phyloP scores from a whole-genome alignment of 768 basidiomycete species.

The Tricholomella constricta region DNA sequence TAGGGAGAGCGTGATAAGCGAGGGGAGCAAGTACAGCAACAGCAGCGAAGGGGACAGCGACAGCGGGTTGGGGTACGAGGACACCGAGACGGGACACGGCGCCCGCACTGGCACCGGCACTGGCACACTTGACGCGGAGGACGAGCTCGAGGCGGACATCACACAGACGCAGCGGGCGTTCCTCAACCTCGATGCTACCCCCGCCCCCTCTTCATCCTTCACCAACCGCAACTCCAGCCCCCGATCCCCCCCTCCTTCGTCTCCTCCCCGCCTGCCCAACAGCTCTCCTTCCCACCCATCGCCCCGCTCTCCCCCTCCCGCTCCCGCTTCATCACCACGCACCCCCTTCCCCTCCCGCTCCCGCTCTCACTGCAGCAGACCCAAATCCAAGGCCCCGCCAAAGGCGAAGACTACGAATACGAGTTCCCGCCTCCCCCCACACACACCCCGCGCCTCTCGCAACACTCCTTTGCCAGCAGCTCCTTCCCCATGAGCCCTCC shows the following conservation, averaged over 20 bases:
- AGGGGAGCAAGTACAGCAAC: conserved; percentile 20
- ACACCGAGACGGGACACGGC: conserved; percentile 19
- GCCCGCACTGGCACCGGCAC: background rate
- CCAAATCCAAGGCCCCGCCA: background rate
- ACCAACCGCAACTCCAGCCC: background rate
- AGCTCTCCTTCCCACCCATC: conserved; percentile 19
- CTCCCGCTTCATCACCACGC: conserved; percentile 4
- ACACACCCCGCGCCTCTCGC: conserved; percentile 3
- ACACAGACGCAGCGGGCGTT: conserved; percentile 7
- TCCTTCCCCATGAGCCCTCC: background rate
- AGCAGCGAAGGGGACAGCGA: conserved; percentile 14
- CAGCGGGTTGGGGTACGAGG: conserved; percentile 18
- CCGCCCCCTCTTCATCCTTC: background rate
- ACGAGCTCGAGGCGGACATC: conserved; percentile 13
- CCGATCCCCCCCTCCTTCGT: background rate
- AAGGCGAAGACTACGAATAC: conserved; percentile 1
- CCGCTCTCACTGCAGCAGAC: background rate
- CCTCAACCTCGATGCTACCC: background rate
- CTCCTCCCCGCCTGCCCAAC: background rate
- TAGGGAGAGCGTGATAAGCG: conserved; percentile 25
- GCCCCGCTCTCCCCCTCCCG: conserved; percentile 25
- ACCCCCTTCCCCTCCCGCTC: background rate
- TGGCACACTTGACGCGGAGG: too few relatives aligned
- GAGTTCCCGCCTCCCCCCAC: conserved; percentile 16
- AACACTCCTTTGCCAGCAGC: background rate